Base-by-base conservation (phyloP, 2,329 filamentous ascomycete genomes). In the Neonectria coccinea region DNA sequence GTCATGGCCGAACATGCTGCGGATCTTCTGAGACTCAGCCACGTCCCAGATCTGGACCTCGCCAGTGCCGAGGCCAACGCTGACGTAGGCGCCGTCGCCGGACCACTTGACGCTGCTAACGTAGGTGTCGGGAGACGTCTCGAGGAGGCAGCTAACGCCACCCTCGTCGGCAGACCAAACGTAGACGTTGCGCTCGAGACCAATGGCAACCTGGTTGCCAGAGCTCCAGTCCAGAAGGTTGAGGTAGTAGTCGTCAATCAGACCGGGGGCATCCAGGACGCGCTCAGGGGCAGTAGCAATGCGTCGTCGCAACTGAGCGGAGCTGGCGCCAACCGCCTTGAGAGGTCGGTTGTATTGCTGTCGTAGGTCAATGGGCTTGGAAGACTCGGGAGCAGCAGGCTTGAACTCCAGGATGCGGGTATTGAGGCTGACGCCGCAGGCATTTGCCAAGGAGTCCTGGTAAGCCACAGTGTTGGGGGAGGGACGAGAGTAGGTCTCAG, bases 21-120 rank as follows among this genome's bases (percentile, higher is more conserved):
- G 94, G 64, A 99, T 91, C 87, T 98, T 98, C 76, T 90, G 91
- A 67, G 91, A 89, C 80, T 99, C 96, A 74, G 97, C 92, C 29
- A 97, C 95, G 75, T 98, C 96, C 95, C 96, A 99, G 82, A 99
- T 99, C 83, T 99, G 96, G 41, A 99, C 93, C 80, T 99, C 96
- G 65, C 96, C 96, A 41, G 93, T 93, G 66, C 94, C 95, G 55
- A 99, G 91, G 66, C 96, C 96, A 72, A 98, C 94, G 69, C 94
- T 91, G 70, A 99, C 94, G 77, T 99, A 98, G 33, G 95, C 94
- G 65, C 96, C 96, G 76, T 99, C 96, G 55, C 92, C 93, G 67
- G 94, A 97, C 96, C 96, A 99, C 84, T 98, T 98, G 76, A 99
- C 95, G 71, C 94, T 97, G 83, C 94, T 97, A 75, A 99, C 90